Evolutionary conservation across 179 eudicot genomes (phyloP), one percentile per base, ranked within the genome.

Genomic region (Silene vulgaris): DNA sequence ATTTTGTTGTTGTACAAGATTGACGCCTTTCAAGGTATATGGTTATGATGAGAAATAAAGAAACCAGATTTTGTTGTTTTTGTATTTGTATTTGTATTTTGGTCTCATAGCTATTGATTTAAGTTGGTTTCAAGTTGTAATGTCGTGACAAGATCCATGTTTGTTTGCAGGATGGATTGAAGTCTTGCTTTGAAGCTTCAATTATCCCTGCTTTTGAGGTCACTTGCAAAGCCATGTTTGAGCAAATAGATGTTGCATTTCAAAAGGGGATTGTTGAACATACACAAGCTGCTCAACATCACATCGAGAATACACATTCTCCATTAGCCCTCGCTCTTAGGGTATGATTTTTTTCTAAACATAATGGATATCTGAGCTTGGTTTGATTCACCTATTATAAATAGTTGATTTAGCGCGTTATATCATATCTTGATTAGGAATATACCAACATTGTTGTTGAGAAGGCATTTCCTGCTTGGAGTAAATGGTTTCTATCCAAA

Each of bases 151-250:
- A 54, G 2, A 16, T 12, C 8, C 5, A 17, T 32, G 6, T 76
- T 40, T 76, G 16, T 74, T 63, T 37, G 29, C 90, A 95, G 99
- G 99, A 95, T 61, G 86, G 92, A 11, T 71, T 95, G 83, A 95
- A 85, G 80, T 81, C 89, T 72, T 86, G 87, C 80, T 72, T 93
- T 83, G 97, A 93, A 84, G 84, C 81, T 76, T 88, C 92, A 76
- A 75, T 95, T 14, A 76, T 92, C 69, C 99, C 99, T 77, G 92
- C 96, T 74, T 95, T 92, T 74, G 99, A 95, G 89, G 80, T 82
- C 89, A 85, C 99, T 72, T 95, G 99, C 86, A 88, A 90, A 82
- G 81, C 96, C 52, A 92, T 95, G 96, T 95, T 95, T 84, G 97
- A 95, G 86, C 99, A 95, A 91, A 90, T 95, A 77, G 93, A 95